Conservation (phyloP, 2,329 filamentous ascomycete species). For the Cladophialophora chaetospira region DNA sequence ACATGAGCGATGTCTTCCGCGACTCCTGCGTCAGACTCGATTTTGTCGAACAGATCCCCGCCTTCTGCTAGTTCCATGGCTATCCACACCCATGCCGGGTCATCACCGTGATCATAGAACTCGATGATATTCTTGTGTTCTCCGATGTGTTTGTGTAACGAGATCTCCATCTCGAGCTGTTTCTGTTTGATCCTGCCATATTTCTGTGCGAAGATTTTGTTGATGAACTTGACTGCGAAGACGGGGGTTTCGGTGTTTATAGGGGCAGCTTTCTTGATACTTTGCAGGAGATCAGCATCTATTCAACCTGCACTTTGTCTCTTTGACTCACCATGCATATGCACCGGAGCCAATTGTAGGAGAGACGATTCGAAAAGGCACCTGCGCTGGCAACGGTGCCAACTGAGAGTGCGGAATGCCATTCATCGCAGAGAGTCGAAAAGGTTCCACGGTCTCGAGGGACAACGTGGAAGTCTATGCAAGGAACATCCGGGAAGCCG, state of each 20-base stretch:
- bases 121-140: slow-evolving; percentile 92
- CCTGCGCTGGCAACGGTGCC: slow-evolving; percentile 72
- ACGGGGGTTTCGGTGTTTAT: slow-evolving; percentile 68
- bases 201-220: slow-evolving; percentile 90
- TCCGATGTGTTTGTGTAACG: slow-evolving; percentile 83
- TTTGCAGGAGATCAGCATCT: slow-evolving; percentile 43
- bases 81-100: slow-evolving; percentile 89
- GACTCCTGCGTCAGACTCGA: slow-evolving; percentile 96
- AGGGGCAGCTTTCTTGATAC: slow-evolving; percentile 91
- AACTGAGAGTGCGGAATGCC: slow-evolving; percentile 70
- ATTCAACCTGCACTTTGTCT: slow-evolving; percentile 14
- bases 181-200: slow-evolving; percentile 86
- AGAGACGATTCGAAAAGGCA: slow-evolving; percentile 93
- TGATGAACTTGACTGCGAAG: slow-evolving; percentile 98
- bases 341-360: slow-evolving; percentile 95
- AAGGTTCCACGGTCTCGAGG: background rate
- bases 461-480: slow-evolving; percentile 5
- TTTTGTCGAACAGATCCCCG: slow-evolving; percentile 98
- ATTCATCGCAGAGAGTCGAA: slow-evolving; percentile 23
- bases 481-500: background rate
- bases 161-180: slow-evolving; percentile 89
- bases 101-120: slow-evolving; percentile 86
- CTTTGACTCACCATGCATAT: slow-evolving; percentile 77
- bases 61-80: slow-evolving; percentile 97
- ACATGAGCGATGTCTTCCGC: slow-evolving; percentile 91